Conservation (phyloP, 2,329 filamentous ascomycete species). For the Microcyclosporella mali region DNA sequence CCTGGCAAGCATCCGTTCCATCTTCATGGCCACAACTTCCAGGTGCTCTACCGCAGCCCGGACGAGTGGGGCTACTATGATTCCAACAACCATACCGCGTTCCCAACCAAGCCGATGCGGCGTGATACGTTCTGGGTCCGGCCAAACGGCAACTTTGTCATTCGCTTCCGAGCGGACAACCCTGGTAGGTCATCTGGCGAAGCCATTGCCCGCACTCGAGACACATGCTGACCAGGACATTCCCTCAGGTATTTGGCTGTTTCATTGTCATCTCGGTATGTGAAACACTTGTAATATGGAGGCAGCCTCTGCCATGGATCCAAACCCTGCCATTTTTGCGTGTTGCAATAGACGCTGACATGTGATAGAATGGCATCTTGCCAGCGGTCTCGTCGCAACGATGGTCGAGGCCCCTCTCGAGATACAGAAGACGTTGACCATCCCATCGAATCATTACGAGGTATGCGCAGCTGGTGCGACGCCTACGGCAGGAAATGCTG, state of each 20-base stretch:
- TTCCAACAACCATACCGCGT: slow-evolving; percentile 30
- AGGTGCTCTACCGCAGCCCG: slow-evolving; percentile 43
- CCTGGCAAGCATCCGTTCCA: slow-evolving; percentile 66
- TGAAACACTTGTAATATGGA: not conserved
- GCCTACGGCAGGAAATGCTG: slow-evolving; percentile 63
- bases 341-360: slow-evolving; percentile 1
- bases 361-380: slow-evolving; percentile 45
- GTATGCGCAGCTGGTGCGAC: slow-evolving; percentile 49
- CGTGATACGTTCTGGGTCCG: slow-evolving; percentile 51
- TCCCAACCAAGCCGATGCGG: slow-evolving; percentile 41
- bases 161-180: slow-evolving; percentile 45
- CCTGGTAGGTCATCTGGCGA: slow-evolving; percentile 9
- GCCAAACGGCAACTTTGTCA: slow-evolving; percentile 50
- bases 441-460: slow-evolving; percentile 58
- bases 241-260: slow-evolving; percentile 36
- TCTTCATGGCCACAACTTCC: slow-evolving; percentile 71
- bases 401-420: slow-evolving; percentile 49
- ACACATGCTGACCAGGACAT: too few relatives aligned
- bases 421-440: slow-evolving; percentile 53
- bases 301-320: not conserved
- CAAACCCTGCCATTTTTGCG: too few relatives aligned
- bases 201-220: too few relatives aligned
- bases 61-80: slow-evolving; percentile 31
- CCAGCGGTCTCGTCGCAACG: slow-evolving; percentile 46
- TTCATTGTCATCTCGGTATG: slow-evolving; percentile 37